Evolutionary conservation across 352 stramenopile genomes (phyloP).

Genomic region (Pilasporangium apinafurcum): DNA sequence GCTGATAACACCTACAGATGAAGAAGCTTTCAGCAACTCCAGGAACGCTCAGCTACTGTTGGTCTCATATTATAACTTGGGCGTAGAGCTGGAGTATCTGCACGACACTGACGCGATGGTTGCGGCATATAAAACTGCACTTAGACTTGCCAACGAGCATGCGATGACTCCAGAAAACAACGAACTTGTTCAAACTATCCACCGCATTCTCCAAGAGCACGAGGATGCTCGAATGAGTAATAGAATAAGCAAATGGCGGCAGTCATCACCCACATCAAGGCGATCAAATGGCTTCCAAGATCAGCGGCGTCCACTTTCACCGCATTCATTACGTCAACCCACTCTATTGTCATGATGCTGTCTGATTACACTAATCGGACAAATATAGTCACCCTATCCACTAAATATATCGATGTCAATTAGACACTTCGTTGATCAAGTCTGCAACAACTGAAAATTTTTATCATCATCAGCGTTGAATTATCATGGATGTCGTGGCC

Average conservation of each 20-base stretch:
- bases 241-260: slow-evolving; percentile 1
- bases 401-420: too few species aligned
- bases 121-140: slow-evolving; percentile 12
- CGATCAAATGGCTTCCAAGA: slow-evolving; percentile 2
- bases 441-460: too few species aligned
- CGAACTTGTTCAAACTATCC: slow-evolving; percentile 17
- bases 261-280: slow-evolving; percentile 9
- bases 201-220: slow-evolving; percentile 14
- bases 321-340: slow-evolving; percentile 13
- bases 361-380: too few species aligned
- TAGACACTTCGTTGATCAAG: too few species aligned
- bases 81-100: slow-evolving; percentile 52
- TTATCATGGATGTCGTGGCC: too few species aligned
- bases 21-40: neutral
- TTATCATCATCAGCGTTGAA: too few species aligned
- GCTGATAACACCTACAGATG: slow-evolving; percentile 5
- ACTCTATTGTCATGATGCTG: too few species aligned
- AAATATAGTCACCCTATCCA: too few species aligned
- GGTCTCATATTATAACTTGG: slow-evolving; percentile 52
- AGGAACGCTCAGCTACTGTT: slow-evolving; percentile 23
- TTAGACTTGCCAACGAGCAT: slow-evolving; percentile 11
- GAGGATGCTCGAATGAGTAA: too few species aligned
- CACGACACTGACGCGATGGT: slow-evolving; percentile 12
- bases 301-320: slow-evolving; percentile 13
- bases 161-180: slow-evolving; percentile 7